phyloP scores from a whole-genome alignment of 2,329 filamentous ascomycete species.

The Bipolaris zeicola region DNA sequence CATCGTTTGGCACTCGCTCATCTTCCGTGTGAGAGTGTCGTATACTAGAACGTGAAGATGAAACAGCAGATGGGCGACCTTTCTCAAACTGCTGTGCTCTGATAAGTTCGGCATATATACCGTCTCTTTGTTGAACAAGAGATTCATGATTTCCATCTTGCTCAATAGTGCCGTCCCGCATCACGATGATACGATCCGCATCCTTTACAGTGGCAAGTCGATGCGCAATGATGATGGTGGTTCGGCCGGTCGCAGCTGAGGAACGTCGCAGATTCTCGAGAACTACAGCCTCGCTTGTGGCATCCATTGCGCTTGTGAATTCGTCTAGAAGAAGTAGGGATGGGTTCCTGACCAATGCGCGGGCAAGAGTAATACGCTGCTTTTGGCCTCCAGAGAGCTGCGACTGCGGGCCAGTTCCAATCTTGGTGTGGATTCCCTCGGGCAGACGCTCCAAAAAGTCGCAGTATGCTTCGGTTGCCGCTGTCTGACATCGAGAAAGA shows the following conservation, averaged over 20 bases:
- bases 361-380: slow-evolving; percentile 47
- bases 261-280: slow-evolving; percentile 39
- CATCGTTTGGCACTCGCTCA: neutral
- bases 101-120: slow-evolving; percentile 42
- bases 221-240: slow-evolving; percentile 47
- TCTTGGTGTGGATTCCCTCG: slow-evolving; percentile 41
- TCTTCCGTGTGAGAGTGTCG: slow-evolving; percentile 21
- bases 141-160: slow-evolving; percentile 43
- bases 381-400: slow-evolving; percentile 48
- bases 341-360: slow-evolving; percentile 43
- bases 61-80: slow-evolving; percentile 28
- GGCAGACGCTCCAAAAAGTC: slow-evolving; percentile 46
- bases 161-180: slow-evolving; percentile 40
- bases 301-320: slow-evolving; percentile 43
- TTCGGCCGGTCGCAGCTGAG: slow-evolving; percentile 35
- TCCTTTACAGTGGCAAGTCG: slow-evolving; percentile 46
- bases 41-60: slow-evolving; percentile 30
- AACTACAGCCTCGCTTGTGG: slow-evolving; percentile 40
- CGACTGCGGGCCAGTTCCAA: slow-evolving; percentile 42
- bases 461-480: slow-evolving; percentile 62
- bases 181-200: slow-evolving; percentile 46
- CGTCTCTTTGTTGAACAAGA: slow-evolving; percentile 33
- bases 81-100: slow-evolving; percentile 46
- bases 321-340: slow-evolving; percentile 45
- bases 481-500: slow-evolving; percentile 52